Evolutionary conservation across 768 basidiomycete species (phyloP), one percentile per base, ranked within the genome.

Genomic region (Sarcodon sp.): DNA sequence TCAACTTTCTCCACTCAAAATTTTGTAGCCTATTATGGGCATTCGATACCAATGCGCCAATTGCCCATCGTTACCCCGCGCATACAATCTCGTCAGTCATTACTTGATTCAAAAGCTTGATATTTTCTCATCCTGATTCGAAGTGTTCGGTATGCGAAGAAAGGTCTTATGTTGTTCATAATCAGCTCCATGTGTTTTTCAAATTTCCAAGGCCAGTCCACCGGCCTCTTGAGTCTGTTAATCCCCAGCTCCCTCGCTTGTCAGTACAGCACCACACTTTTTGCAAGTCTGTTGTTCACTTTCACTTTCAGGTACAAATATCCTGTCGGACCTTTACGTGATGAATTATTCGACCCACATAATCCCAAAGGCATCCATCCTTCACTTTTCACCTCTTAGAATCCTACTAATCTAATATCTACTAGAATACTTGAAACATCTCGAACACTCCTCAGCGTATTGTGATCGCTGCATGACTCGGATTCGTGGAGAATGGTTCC

Each of bases 401-500:
- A 2, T 16, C 41, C 13, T 27, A 31, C 15, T 35, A 5, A 46
- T 31, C 35, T 41, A 15, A 9, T 35, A 8, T 35, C 41, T 43
- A n/a, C 2, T 54, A 88, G 85, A 67, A 36, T 88, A 89, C 61
- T 69, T 90, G 9, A 62, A 63, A 12, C 60, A 66, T 33, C 68
- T 92, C 13, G 56, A 70, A 39, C 88, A 92, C 59, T 57, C 67
- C 3, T 66, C 74, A 16, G 85, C 90, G 6, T 63, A 90, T 6
- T 97, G 93, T 55, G 93, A 97, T 64, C 76, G 81, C 41, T 93
- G 93, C 61, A 77, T 90, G 70, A 74, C 71, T 21, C 74, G 71
- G 45, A 93, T 96, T 47, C 66, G 70, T n/a, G 93, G 93, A 12
- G 76, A 79, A 54, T 97, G 93, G 93, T 86, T 82, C 64, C 77